Evolutionary conservation across 2,329 filamentous ascomycete species (phyloP), one percentile per base, ranked within the genome.

Genomic region (Tothia fuscella): DNA sequence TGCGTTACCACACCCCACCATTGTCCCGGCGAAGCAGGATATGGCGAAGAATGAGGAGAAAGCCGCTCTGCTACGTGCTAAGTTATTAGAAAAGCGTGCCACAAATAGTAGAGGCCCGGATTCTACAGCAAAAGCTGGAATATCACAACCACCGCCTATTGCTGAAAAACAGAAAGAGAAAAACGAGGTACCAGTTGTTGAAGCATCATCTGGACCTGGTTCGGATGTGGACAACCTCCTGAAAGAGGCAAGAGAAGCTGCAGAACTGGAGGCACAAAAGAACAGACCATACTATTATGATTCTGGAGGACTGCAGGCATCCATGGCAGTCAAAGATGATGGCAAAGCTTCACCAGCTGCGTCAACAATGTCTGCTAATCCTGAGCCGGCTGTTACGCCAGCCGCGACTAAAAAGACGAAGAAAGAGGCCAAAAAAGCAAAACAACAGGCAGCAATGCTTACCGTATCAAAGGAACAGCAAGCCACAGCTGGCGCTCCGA

Each of bases 81-180:
- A 26, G 35, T 3, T 37, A n/a, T 28, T 37, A 25, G 35, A 37
- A 17, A 37, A 26, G 35, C 21, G 35, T 25, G 35, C 35, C 17
- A n/a, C n/a, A n/a, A 16, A 24, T 26, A 37, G 34, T 9, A 37
- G 21, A 37, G 21, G 22, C 5, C n/a, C 22, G 2, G 20, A 26
- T 28, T 17, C 12, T 7, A 2, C 22, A 17, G 35, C 13, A 6
- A 26, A 17, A n/a, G 35, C 25, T 10, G 35, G 19, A 25, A 25
- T 7, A 10, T 13, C 35, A 26, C 20, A 21, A 17, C 14, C 35
- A 7, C n/a, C n/a, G n/a, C n/a, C n/a, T n/a, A n/a, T n/a, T n/a
- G n/a, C n/a, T n/a, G 26, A 13, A 29, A 13, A 29, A 10, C 10
- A 29, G 26, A 29, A 29, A 13, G 13, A 29, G 26, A 29, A 29